Evolutionary conservation across 1,284 basidiomycete genomes (phyloP).

Genomic region (Cryptococcus amylolentus): DNA sequence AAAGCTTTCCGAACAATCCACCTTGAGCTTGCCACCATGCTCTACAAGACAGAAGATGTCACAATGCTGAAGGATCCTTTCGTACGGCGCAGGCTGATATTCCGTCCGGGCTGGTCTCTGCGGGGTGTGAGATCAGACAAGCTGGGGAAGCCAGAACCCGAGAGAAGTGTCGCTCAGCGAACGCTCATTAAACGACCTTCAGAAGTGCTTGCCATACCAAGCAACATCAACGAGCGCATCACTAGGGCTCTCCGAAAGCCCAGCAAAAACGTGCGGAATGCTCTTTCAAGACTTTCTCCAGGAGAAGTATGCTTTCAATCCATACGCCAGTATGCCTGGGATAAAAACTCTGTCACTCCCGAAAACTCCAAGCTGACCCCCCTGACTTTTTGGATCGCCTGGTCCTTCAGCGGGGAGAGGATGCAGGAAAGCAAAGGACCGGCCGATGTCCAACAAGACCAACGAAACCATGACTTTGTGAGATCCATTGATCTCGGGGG

Average conservation of each 20-base stretch:
- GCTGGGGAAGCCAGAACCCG: not conserved
- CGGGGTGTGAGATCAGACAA: constrained; percentile 4
- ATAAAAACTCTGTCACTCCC: constrained; percentile 7
- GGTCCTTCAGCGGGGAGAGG: constrained; percentile 5
- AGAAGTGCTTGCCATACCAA: not conserved
- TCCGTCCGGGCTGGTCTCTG: constrained; percentile 17
- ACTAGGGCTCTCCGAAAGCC: not conserved
- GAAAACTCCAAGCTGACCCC: constrained; percentile 6
- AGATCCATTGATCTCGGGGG: constrained; percentile 13
- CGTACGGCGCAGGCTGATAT: constrained; percentile 12
- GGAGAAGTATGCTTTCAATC: constrained; percentile 9
- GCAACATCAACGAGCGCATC: not conserved
- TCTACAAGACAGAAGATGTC: constrained; percentile 7
- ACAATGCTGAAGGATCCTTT: constrained; percentile 3
- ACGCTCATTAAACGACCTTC: constrained; percentile 1
- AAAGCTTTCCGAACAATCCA: constrained; percentile 9
- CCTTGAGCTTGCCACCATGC: not conserved
- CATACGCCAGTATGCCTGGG: constrained; percentile 14
- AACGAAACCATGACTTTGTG: constrained; percentile 8
- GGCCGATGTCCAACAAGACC: not conserved
- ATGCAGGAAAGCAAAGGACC: not conserved
- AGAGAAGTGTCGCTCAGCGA: constrained; percentile 5
- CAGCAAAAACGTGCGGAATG: not conserved
- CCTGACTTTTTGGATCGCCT: constrained; percentile 6
- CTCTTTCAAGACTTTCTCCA: constrained; percentile 5